Evolutionary conservation across 2,329 filamentous ascomycete genomes (phyloP), one percentile per base, ranked within the genome.

Genomic region (Neophaeococcomyces aloes): DNA sequence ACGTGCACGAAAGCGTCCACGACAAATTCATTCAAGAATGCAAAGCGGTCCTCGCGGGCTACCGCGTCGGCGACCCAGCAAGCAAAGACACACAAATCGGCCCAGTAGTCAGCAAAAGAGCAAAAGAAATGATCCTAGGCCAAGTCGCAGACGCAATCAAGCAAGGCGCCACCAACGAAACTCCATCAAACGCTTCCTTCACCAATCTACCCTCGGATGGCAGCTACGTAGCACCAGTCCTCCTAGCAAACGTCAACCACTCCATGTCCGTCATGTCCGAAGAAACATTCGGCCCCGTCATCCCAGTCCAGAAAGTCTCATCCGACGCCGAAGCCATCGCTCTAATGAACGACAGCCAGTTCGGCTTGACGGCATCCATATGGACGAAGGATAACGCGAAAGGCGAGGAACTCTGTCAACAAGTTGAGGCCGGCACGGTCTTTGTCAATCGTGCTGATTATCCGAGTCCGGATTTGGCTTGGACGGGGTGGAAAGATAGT

Each of bases 401-500:
- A 59, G 89, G 82, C 13, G 79, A 87, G 55, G 75, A 83, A 60
- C 71, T 96, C 41, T 78, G 82, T 30, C 81, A 91, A 44, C 72
- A 80, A 39, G 78, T 96, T 37, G 88, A 95, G 61, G 88, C 89
- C 35, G 89, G 89, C 32, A 96, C 89, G 1, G 88, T 95, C 38
- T 96, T 95, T 66, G 85, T 96, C 57, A 96, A 96, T 64, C 78
- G 89, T 56, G 87, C 85, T 59, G 89, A 96, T 63, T 96, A 78
- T 63, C 89, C 89, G 37, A 86, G 82, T 61, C 86, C 89, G 49
- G 86, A 94, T 63, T 76, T 94, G 53, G 86, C 87, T n/a, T 94
- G 86, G 86, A 91, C 88, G 2, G 89, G 89, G 8, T 95, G 87
- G 87, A 96, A 96, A 71, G 87, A 94, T 62, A 94, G 87, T 48